These are phyloP conservation scores for Candida insectorum DNA, from an alignment of 805 yeast species.

Conservation along the genomic window DNA sequence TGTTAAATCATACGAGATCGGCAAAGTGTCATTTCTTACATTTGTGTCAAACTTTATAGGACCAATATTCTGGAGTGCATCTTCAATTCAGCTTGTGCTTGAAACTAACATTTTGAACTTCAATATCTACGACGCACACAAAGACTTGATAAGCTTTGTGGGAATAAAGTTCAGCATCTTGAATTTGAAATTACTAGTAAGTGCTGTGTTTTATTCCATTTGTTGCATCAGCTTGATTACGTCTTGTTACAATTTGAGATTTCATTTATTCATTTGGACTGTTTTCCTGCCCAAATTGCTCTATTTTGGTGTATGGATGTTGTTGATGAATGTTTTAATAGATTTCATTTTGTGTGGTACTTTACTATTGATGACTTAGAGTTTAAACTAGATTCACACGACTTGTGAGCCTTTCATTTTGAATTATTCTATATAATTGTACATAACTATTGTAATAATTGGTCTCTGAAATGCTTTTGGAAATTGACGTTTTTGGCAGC, in stretches of 20 bases:
- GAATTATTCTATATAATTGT: conserved; percentile 1
- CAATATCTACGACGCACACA: conserved; percentile 4
- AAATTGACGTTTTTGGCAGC: conserved; percentile 71
- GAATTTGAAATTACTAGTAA: conserved; percentile 34
- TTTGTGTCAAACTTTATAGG: conserved; percentile 83
- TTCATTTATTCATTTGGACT: conserved; percentile 94
- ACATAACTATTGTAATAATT: conserved; percentile 26
- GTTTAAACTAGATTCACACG: not conserved
- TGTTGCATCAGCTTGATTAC: conserved; percentile 56
- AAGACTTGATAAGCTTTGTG: conserved; percentile 11
- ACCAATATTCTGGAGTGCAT: conserved; percentile 76
- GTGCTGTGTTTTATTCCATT: conserved; percentile 54
- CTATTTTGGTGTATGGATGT: conserved; percentile 74
- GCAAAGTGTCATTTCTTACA: conserved; percentile 72
- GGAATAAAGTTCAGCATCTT: conserved; percentile 14
- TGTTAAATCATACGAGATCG: conserved; percentile 61
- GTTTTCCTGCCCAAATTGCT: conserved; percentile 92
- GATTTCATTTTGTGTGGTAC: conserved; percentile 42
- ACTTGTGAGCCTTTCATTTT: not conserved
- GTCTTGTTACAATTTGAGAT: conserved; percentile 72
- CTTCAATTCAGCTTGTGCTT: conserved; percentile 37
- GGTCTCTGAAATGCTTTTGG: conserved; percentile 67
- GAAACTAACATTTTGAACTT: conserved; percentile 24
- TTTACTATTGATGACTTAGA: conserved; percentile 3
- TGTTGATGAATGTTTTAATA: conserved; percentile 41